A percentile compares a stretch with the other conserved stretches of the same genome.
These are phyloP conservation scores for Brassica nigra DNA, from an alignment of 345 rosid genomes.

Conservation along the genomic window DNA sequence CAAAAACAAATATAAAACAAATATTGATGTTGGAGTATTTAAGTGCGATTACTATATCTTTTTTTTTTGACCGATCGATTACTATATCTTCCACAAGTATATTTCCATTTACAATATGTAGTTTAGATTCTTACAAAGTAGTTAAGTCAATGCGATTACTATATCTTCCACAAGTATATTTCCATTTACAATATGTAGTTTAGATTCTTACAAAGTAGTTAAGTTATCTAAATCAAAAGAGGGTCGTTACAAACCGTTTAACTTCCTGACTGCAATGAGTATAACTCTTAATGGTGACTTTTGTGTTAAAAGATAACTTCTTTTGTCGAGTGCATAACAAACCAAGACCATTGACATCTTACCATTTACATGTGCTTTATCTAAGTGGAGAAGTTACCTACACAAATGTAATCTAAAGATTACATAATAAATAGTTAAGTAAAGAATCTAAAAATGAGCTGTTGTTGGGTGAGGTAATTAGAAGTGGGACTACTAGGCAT, in stretches of 20 bases:
- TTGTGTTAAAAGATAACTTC: not conserved
- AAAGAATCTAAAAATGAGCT: conserved; percentile 26
- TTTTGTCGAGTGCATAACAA: conserved; percentile 23
- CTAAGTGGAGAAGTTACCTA: not conserved
- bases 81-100: conserved; percentile 1
- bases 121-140: not conserved
- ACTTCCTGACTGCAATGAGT: conserved; percentile 11
- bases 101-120: not conserved
- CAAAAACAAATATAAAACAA: not conserved
- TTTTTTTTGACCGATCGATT: not conserved
- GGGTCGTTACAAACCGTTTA: conserved; percentile 19
- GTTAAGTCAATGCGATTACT: conserved; percentile 18
- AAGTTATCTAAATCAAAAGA: conserved; percentile 24
- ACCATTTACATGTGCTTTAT: conserved; percentile 14
- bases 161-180: conserved; percentile 1
- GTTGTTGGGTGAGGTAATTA: conserved; percentile 36
- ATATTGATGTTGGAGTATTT: not conserved
- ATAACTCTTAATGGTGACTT: not conserved
- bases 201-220: conserved; percentile 5
- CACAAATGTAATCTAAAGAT: not conserved
- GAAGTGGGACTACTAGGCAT: conserved; percentile 34
- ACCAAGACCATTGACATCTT: conserved; percentile 20
- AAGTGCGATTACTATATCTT: not conserved
- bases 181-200: not conserved
- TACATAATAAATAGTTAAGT: not conserved